Conservation (phyloP, 2,329 filamentous ascomycete species). For the Annulohypoxylon truncatum region DNA sequence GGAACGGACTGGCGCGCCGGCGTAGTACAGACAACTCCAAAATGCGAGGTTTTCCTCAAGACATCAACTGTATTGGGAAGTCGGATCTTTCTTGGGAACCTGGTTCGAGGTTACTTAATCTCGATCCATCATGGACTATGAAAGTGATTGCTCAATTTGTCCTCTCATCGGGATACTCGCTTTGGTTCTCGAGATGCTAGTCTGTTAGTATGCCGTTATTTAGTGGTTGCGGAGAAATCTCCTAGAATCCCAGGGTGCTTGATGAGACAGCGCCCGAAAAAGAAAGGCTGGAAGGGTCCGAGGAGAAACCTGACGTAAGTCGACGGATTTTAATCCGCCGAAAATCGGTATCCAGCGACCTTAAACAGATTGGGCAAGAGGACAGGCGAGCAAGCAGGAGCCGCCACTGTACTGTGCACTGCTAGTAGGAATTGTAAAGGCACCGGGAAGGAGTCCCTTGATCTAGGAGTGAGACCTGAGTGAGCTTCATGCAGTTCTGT, state of each 20-base stretch:
- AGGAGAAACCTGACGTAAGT: conserved; percentile 41
- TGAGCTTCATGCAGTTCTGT: conserved; percentile 12
- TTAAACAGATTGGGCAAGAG: conserved; percentile 41
- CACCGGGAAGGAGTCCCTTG: no score
- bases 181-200: not conserved
- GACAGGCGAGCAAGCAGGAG: conserved; percentile 38
- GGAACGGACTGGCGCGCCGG: conserved; percentile 28
- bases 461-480: not conserved
- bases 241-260: conserved; percentile 22
- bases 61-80: conserved; percentile 26
- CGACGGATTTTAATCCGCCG: conserved; percentile 34
- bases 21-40: conserved; percentile 19
- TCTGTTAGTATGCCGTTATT: conserved; percentile 7
- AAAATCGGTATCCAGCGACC: conserved; percentile 37
- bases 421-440: not conserved
- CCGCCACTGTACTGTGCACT: conserved; percentile 14
- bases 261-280: conserved; percentile 24
- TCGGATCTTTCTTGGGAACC: conserved; percentile 10
- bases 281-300: conserved; percentile 33
- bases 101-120: conserved; percentile 13
- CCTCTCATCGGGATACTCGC: conserved; percentile 5
- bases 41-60: conserved; percentile 24
- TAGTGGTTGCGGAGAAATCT: conserved; percentile 29
- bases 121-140: conserved; percentile 25
- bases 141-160: conserved; percentile 27